Base-by-base conservation (phyloP, 495 filamentous ascomycete genomes). In the Acidiella bohemica region DNA sequence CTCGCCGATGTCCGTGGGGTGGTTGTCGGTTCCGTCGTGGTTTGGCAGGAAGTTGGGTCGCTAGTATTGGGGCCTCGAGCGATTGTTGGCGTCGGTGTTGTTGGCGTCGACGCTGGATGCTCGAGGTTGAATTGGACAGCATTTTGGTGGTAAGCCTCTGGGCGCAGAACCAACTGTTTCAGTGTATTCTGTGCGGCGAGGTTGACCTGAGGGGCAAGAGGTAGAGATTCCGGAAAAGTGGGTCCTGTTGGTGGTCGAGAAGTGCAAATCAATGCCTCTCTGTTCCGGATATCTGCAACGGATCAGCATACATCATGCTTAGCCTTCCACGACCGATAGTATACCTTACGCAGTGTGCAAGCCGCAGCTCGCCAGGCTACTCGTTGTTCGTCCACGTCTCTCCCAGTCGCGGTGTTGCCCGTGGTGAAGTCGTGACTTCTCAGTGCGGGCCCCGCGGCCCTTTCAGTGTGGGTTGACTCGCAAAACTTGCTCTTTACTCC, bases 81-180 rank as follows among this genome's bases (percentile, higher is more conserved):
- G 85, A 93, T 54, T 84, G 78, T 66, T 88, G 84, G 59, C 85
- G 81, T 56, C 82, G 75, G 63, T 93, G 84, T 66, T 73, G 75
- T 57, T 75, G 73, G 55, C 75, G 74, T 61, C 77, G 78, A 51
- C 67, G 64, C 48, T 81, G 75, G 61, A 80, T 67, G 64, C 62
- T 73, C 59, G 67, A 73, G 39, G 64, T 64, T 48, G 73, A 69
- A 64, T 80, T 75, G 58, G 81, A 80, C 73, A 86, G 72, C 83
- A 90, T 87, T 59, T 64, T 71, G 59, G 29, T 31, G 42, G 16
- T 35, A n/a, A n/a, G 25, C 25, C n/a, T 27, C 25, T 27, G 7
- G 25, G 25, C 25, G 25, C n/a, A 7, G 25, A n/a, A n/a, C n/a
- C n/a, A n/a, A n/a, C n/a, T n/a, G n/a, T n/a, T n/a, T n/a, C n/a